phyloP scores from a whole-genome alignment of 2,329 filamentous ascomycete genomes.

The Endothia cerciana region DNA sequence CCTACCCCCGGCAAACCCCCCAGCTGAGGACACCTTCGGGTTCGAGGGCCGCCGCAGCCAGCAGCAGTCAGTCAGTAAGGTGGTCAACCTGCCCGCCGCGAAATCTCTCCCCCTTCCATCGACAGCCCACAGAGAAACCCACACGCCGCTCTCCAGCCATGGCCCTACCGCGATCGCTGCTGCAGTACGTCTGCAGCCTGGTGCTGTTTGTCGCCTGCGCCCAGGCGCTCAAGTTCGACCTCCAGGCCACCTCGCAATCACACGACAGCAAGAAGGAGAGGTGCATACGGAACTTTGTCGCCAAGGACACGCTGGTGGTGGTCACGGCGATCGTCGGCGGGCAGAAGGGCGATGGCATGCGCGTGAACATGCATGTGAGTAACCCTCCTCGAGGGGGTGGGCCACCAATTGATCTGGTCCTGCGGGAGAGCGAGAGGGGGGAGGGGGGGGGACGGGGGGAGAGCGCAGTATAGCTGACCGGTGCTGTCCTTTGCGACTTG shows the following conservation, averaged over 20 bases:
- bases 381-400: too few relatives aligned
- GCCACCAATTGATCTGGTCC: too few relatives aligned
- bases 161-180: conserved; percentile 54
- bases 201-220: conserved; percentile 58
- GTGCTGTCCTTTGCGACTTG: conserved; percentile 3
- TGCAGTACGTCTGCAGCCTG: conserved; percentile 63
- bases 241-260: conserved; percentile 65
- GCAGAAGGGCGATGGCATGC: conserved; percentile 87
- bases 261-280: conserved; percentile 73
- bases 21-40: conserved; percentile 28
- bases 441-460: background rate
- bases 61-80: background rate
- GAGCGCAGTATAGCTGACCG: too few relatives aligned
- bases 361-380: conserved; percentile 88
- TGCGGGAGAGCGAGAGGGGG: background rate
- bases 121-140: background rate
- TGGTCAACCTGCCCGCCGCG: background rate
- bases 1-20: conserved; percentile 15
- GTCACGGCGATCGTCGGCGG: conserved; percentile 89
- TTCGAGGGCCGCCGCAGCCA: background rate
- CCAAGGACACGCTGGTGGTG: conserved; percentile 89
- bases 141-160: conserved; percentile 41
- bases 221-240: conserved; percentile 89
- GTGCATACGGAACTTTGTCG: conserved; percentile 96
- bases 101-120: background rate